Evolutionary conservation across 2,329 filamentous ascomycete species (phyloP).

Genomic region (Aspergillus udagawae): DNA sequence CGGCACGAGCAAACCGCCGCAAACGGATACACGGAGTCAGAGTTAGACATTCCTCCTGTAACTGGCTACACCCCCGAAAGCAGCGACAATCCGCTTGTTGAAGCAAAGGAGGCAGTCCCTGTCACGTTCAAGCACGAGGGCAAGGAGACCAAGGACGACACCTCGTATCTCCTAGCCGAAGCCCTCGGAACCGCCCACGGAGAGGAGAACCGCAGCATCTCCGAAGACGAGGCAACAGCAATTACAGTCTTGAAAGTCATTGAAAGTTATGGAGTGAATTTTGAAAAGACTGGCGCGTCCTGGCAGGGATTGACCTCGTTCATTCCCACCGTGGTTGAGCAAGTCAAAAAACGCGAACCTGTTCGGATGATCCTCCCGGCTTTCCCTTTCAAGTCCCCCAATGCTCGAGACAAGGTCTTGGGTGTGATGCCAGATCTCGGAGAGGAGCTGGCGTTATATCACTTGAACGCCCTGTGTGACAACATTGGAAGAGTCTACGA

Average conservation of each 20-base stretch:
- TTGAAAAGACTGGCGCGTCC: slow-evolving; percentile 18
- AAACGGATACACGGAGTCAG: neutral
- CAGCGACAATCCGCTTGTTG: neutral
- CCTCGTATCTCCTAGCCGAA: neutral
- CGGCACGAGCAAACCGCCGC: neutral
- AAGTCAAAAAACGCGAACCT: slow-evolving; percentile 17
- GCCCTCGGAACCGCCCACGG: neutral
- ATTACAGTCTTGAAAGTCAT: slow-evolving; percentile 20
- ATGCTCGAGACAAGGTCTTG: slow-evolving; percentile 28
- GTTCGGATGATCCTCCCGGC: slow-evolving; percentile 30
- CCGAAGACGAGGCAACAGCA: slow-evolving; percentile 8
- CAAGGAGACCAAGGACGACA: neutral
- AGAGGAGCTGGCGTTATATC: slow-evolving; percentile 40
- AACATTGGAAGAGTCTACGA: slow-evolving; percentile 38
- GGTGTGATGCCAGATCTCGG: slow-evolving; percentile 40
- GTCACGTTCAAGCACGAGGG: neutral
- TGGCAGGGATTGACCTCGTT: slow-evolving; percentile 26
- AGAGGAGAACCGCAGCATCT: neutral
- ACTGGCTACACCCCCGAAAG: neutral
- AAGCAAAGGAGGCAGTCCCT: neutral
- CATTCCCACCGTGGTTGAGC: slow-evolving; percentile 18
- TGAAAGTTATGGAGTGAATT: slow-evolving; percentile 25
- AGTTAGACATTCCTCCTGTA: neutral
- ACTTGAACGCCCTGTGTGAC: slow-evolving; percentile 39
- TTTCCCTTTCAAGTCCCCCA: slow-evolving; percentile 29